These are phyloP conservation scores for Vaccinium myrtillus DNA, from an alignment of 148 eudicot genomes.

Conservation along the genomic window DNA sequence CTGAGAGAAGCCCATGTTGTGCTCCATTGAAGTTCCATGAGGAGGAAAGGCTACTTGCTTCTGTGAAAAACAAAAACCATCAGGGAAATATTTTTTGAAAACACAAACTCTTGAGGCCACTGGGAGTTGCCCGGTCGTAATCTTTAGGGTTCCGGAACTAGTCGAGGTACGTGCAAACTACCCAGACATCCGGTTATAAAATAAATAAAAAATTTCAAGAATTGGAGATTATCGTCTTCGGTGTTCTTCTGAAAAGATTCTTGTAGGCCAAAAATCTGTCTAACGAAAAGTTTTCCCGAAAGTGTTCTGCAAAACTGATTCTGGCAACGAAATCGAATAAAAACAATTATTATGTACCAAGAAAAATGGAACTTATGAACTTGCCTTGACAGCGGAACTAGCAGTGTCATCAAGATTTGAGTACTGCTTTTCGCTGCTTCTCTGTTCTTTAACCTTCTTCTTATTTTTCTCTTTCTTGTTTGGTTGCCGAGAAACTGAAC, in stretches of 20 bases:
- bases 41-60: constrained; percentile 30
- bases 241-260: not conserved
- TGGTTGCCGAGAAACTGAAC: constrained; percentile 21
- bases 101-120: not conserved
- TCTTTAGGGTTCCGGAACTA: no score
- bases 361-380: not conserved
- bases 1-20: constrained; percentile 29
- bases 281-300: not conserved
- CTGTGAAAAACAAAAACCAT: constrained; percentile 23
- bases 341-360: not conserved
- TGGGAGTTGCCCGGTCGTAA: no score
- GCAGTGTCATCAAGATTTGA: constrained; percentile 75
- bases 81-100: not conserved
- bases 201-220: not conserved
- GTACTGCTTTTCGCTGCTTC: constrained; percentile 27
- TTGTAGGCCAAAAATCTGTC: not conserved
- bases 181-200: no score
- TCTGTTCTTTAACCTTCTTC: constrained; percentile 26
- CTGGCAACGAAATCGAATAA: not conserved
- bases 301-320: not conserved
- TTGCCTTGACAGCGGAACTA: constrained; percentile 58
- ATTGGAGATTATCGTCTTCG: not conserved
- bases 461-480: constrained; percentile 23
- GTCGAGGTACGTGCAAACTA: no score
- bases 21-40: constrained; percentile 30